Percentiles rank a stretch among this genome's conserved stretches.
These are phyloP conservation scores for Calonectria hawksworthii DNA, from an alignment of 2,329 filamentous ascomycete genomes.

Conservation along the genomic window DNA sequence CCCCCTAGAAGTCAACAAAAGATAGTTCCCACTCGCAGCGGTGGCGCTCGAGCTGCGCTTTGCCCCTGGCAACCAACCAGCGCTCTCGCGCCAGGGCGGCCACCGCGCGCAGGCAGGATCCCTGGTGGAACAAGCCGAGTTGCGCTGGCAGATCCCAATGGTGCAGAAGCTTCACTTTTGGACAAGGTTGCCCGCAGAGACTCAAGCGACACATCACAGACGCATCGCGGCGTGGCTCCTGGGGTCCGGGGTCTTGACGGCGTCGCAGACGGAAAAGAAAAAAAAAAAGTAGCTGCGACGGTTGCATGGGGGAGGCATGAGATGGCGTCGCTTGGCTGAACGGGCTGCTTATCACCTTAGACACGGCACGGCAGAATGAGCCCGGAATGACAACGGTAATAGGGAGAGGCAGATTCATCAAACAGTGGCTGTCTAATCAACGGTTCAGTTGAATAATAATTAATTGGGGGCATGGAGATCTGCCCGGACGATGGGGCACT, in stretches of 20 bases:
- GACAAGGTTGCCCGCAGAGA: conserved; percentile 5
- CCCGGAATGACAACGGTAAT: conserved; percentile 4
- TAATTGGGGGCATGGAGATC: conserved; percentile 9
- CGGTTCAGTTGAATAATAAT: conserved; percentile 8
- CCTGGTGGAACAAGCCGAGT: conserved; percentile 10
- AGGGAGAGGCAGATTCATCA: not conserved
- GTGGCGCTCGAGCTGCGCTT: conserved; percentile 11
- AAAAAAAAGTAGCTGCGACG: not conserved
- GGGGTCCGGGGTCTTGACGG: not conserved
- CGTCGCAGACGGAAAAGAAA: not conserved
- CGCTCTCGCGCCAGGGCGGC: not conserved
- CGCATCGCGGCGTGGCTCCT: not conserved
- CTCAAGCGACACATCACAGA: conserved; percentile 1
- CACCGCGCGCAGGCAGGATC: not conserved
- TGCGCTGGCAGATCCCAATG: conserved; percentile 6
- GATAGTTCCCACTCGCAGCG: conserved; percentile 11
- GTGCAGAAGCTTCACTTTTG: not conserved
- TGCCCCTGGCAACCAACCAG: conserved; percentile 9
- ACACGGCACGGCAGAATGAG: conserved; percentile 8
- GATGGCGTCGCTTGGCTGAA: conserved; percentile 3
- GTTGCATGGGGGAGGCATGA: not conserved
- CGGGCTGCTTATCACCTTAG: conserved; percentile 6
- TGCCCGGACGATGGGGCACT: conserved; percentile 2
- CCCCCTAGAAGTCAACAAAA: not conserved
- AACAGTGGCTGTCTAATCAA: conserved; percentile 14